Conservation (phyloP, 352 stramenopile genomes). For the Phytophthora pluvialis region DNA sequence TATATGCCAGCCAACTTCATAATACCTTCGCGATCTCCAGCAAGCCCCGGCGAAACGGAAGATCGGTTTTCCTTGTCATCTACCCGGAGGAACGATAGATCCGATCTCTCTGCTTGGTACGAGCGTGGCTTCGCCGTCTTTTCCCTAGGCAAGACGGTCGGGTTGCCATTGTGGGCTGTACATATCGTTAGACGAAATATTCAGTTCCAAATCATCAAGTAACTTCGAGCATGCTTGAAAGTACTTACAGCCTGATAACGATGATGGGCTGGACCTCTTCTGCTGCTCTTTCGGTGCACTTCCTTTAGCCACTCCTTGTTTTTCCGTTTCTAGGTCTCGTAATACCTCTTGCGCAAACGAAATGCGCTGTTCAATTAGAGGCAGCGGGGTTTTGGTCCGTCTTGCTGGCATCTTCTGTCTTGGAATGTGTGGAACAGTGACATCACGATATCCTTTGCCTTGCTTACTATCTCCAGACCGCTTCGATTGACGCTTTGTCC, state of each 20-base stretch:
- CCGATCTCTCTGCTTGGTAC: neutral
- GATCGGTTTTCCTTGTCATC: neutral
- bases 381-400: constrained; percentile 1
- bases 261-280: neutral
- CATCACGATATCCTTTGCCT: neutral
- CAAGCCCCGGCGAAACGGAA: neutral
- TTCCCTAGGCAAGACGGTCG: neutral
- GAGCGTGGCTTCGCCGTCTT: neutral
- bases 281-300: neutral
- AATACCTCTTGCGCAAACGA: constrained; percentile 16
- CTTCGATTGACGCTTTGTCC: neutral
- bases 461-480: neutral
- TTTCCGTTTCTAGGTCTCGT: constrained; percentile 13
- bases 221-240: neutral
- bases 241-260: constrained; percentile 10
- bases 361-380: constrained; percentile 28
- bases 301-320: neutral
- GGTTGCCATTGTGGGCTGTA: neutral
- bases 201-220: neutral
- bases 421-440: neutral
- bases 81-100: constrained; percentile 4
- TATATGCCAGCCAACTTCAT: neutral
- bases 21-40: constrained; percentile 12
- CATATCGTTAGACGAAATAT: neutral
- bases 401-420: constrained; percentile 6